These are phyloP conservation scores for Coniosporium tulheliwenetii DNA, from an alignment of 2,329 filamentous ascomycete genomes.

Conservation along the genomic window DNA sequence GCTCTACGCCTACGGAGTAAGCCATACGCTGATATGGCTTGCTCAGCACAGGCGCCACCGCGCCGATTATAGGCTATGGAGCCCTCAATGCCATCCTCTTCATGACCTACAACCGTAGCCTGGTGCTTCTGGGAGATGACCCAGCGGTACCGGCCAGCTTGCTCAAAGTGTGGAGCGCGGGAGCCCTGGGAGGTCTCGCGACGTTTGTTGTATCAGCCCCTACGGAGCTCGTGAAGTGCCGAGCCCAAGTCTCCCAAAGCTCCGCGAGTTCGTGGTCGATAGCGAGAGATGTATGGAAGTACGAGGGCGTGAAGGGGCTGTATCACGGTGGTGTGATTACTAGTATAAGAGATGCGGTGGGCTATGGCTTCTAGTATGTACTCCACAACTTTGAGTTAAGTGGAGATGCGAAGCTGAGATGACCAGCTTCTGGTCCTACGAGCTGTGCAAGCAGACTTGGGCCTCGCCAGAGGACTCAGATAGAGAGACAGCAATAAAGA, in stretches of 20 bases:
- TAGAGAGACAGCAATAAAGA: constrained; percentile 39
- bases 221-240: constrained; percentile 82
- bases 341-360: constrained; percentile 67
- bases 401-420: constrained; percentile 2
- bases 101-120: constrained; percentile 76
- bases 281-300: constrained; percentile 14
- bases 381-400: neutral
- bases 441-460: constrained; percentile 50
- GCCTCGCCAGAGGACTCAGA: constrained; percentile 28
- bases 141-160: constrained; percentile 30
- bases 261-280: constrained; percentile 12
- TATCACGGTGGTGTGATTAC: constrained; percentile 75
- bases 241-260: constrained; percentile 52
- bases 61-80: constrained; percentile 78
- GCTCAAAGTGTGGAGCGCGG: constrained; percentile 60
- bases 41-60: constrained; percentile 49
- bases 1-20: too few relatives aligned
- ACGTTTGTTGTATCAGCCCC: constrained; percentile 78
- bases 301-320: constrained; percentile 45
- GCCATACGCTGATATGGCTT: neutral
- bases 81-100: constrained; percentile 84
- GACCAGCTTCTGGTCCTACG: constrained; percentile 71
- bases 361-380: constrained; percentile 82
- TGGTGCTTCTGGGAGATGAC: constrained; percentile 36
- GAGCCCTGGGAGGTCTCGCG: constrained; percentile 65